Evolutionary conservation across 305 asterid genomes (phyloP).

Genomic region (Fraxinus sp.): DNA sequence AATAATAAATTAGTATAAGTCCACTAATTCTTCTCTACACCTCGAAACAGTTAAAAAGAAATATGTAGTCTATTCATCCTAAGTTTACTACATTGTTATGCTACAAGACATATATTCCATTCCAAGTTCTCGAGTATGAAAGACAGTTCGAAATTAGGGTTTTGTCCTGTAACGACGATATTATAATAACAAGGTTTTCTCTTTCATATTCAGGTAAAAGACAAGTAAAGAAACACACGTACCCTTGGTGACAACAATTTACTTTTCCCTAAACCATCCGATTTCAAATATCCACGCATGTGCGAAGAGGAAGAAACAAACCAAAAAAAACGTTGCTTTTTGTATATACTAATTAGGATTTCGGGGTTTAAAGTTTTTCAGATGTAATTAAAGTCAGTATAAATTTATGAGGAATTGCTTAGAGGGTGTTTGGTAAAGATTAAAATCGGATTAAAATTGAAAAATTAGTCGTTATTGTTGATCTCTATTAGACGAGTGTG

Average conservation of each 20-base stretch:
- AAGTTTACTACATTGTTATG: not conserved
- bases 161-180: not conserved
- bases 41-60: too few relatives aligned
- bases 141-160: conserved; percentile 12
- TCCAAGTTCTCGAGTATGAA: conserved; percentile 31
- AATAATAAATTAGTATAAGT: not conserved
- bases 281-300: conserved; percentile 18
- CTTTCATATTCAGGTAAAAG: conserved; percentile 32
- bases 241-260: conserved; percentile 63
- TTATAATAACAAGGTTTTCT: not conserved
- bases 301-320: not conserved
- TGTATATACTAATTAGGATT: too few relatives aligned
- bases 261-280: conserved; percentile 45
- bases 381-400: too few relatives aligned
- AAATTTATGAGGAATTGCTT: too few relatives aligned
- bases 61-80: too few relatives aligned
- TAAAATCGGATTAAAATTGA: too few relatives aligned
- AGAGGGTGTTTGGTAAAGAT: too few relatives aligned
- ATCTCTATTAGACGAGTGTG: too few relatives aligned
- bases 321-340: too few relatives aligned
- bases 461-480: too few relatives aligned
- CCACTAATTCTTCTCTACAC: not conserved
- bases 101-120: conserved; percentile 43
- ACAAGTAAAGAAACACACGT: conserved; percentile 55
- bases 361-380: too few relatives aligned